Percentiles rank a stretch among this genome's conserved stretches.
phyloP scores from a whole-genome alignment of 345 rosid species.

The Citrus reticulata region DNA sequence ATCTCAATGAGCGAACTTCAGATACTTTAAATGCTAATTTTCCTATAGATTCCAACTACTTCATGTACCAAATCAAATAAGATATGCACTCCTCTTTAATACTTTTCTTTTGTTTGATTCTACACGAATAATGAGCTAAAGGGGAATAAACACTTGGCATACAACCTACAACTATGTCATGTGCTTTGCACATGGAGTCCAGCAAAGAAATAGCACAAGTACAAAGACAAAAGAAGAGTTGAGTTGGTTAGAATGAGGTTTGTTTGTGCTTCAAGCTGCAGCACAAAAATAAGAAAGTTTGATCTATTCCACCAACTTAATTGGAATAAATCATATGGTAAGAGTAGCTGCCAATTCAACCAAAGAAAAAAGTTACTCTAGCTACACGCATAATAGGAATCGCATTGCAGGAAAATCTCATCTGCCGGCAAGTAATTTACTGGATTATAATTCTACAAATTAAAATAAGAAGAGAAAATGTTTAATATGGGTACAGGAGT shows the following conservation, averaged over 20 bases:
- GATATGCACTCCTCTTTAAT: not conserved
- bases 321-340: no score
- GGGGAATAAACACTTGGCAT: not conserved
- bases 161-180: not conserved
- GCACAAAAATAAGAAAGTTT: not conserved
- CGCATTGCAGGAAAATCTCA: not conserved
- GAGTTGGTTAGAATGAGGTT: not conserved
- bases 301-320: not conserved
- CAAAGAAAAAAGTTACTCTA: not conserved
- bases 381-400: not conserved
- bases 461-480: no score
- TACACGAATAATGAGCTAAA: not conserved
- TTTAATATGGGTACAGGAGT: no score
- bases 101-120: not conserved
- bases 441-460: no score
- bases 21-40: not conserved
- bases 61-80: not conserved
- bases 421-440: not conserved
- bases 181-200: constrained; percentile 13
- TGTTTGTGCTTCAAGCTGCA: not conserved
- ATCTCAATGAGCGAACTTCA: not conserved
- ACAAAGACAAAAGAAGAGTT: not conserved
- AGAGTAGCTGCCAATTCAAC: not conserved
- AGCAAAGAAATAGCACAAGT: not conserved
- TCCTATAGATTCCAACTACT: not conserved